phyloP scores from a whole-genome alignment of 768 basidiomycete genomes.

The Tricholoma bakamatsutake region DNA sequence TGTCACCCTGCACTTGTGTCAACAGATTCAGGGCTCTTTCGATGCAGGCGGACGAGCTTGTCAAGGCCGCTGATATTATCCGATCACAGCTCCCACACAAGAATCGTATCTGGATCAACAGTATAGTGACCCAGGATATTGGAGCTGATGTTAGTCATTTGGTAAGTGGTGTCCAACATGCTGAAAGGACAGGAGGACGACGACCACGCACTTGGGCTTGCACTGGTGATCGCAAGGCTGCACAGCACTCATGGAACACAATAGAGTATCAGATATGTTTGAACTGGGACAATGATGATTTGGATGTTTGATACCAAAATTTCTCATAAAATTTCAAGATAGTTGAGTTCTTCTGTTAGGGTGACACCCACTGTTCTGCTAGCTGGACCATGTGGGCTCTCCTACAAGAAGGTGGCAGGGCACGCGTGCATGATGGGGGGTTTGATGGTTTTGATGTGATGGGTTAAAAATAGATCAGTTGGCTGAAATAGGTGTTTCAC shows the following conservation, averaged over 20 bases:
- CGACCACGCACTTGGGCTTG: background rate
- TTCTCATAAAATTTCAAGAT: too few species aligned
- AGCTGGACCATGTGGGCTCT: too few species aligned
- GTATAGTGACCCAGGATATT: background rate
- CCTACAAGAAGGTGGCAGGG: too few species aligned
- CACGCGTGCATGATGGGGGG: too few species aligned
- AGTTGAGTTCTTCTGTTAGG: too few species aligned
- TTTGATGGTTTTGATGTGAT: too few species aligned
- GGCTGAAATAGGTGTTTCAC: too few species aligned
- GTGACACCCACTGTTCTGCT: too few species aligned
- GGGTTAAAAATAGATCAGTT: too few species aligned
- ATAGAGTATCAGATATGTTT: background rate
- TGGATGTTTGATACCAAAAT: too few species aligned
- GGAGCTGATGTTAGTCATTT: background rate
- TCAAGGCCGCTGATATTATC: background rate
- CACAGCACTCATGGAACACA: background rate
- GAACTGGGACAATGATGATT: too few species aligned
- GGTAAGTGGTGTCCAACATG: background rate
- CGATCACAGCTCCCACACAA: background rate
- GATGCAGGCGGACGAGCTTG: background rate
- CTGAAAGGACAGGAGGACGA: background rate
- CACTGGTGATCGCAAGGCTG: background rate
- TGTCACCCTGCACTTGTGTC: constrained; percentile 9
- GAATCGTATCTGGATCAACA: background rate
- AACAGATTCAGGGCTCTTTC: too few species aligned